Evolutionary conservation across 768 basidiomycete species (phyloP), one percentile per base, ranked within the genome.

Genomic region (Gymnopilus dilepis): DNA sequence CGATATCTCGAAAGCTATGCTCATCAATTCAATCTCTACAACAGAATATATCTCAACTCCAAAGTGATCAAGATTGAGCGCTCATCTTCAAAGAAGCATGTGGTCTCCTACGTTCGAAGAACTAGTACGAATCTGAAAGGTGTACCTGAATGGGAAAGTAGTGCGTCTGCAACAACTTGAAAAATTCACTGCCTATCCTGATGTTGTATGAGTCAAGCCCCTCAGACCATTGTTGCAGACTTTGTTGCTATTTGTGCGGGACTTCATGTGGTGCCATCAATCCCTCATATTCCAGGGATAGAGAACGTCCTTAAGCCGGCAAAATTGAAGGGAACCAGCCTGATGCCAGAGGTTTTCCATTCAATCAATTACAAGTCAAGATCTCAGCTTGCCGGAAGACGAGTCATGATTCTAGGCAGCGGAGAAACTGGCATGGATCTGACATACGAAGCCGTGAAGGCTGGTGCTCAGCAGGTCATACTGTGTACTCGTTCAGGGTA

Each of bases 351-450:
- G 21, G 74, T 76, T 1, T 77, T 83, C 55, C 86, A 88, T 68
- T 87, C 85, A 2, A 70, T 72, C 4, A 67, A 78, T 34, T 87
- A 87, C 74, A 86, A 86, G 65, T 66, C 69, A 5, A 78, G 81
- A 13, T 64, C 70, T 0, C 81, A 85, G 63, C 72, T 87, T 9
- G 45, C 61, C 13, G 80, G 77, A 24, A 78, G 80, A 63, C 75
- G 77, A 22, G 80, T 88, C 21, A 75, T 87, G 74, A 78, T 88
- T 22, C 75, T 87, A 17, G 86, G 86, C 0, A 83, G 80, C 9
- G 86, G 86, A 2, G 86, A 88, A 69, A 88, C 86, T 5, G 85
- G 85, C 2, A 84, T 86, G 82, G 86, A 88, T 64, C 70, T 88
- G 17, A 83, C 79, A 30, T 81, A 81, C 59, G 80, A 80, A 62